phyloP scores from a whole-genome alignment of 306 rosid species.

The Oxytropis ochrocephala region DNA sequence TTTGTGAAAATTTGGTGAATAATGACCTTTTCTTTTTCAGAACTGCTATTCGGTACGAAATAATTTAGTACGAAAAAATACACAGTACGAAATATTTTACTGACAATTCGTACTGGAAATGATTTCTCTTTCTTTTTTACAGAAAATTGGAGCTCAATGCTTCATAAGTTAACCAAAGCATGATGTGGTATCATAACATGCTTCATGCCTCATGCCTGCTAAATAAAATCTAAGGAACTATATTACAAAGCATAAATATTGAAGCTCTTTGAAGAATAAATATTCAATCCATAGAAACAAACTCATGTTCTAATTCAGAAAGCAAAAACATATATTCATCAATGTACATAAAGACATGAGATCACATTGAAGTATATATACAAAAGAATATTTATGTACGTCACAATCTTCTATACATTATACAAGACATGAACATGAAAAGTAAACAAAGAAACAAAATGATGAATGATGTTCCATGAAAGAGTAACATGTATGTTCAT shows the following conservation, averaged over 20 bases:
- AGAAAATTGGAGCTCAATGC: neutral
- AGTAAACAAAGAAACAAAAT: constrained; percentile 4
- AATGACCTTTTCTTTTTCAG: neutral
- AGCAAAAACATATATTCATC: neutral
- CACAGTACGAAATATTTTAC: too few relatives aligned
- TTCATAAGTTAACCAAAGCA: neutral
- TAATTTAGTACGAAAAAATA: too few relatives aligned
- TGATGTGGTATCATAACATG: neutral
- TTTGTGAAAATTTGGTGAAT: too few relatives aligned
- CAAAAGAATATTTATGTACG: constrained; percentile 19
- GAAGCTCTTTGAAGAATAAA: neutral
- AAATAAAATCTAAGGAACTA: neutral
- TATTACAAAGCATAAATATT: neutral
- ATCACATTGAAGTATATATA: neutral
- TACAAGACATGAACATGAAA: constrained; percentile 9
- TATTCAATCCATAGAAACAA: constrained; percentile 9
- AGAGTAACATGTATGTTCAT: neutral
- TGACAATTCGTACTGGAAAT: too few relatives aligned
- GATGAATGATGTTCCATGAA: constrained; percentile 2
- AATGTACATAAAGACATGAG: neutral
- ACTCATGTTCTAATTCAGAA: neutral
- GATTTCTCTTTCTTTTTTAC: too few relatives aligned
- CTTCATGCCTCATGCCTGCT: too few relatives aligned
- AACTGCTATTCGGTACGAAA: too few relatives aligned
- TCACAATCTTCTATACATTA: neutral